These are phyloP conservation scores for Stemphylium vesicarium DNA, from an alignment of 2,329 filamentous ascomycete species.

Conservation along the genomic window DNA sequence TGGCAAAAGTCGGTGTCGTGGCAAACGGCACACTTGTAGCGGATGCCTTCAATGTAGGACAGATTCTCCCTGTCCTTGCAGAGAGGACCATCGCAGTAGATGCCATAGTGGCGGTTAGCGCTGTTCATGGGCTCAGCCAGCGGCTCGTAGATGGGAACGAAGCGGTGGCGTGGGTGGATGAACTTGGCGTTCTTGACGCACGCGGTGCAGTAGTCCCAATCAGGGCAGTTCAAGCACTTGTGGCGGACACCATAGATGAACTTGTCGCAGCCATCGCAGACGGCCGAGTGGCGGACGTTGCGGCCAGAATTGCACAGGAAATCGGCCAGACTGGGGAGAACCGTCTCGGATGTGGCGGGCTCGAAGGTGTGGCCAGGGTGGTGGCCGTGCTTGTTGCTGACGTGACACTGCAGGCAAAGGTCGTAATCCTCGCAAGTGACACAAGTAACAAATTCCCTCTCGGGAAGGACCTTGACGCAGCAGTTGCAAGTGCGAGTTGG, in stretches of 20 bases:
- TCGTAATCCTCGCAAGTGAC: constrained; percentile 86
- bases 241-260: constrained; percentile 87
- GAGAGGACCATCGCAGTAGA: constrained; percentile 93
- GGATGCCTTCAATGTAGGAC: constrained; percentile 76
- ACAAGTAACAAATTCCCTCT: constrained; percentile 86
- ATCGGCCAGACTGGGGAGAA: constrained; percentile 63
- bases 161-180: constrained; percentile 83
- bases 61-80: constrained; percentile 67
- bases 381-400: constrained; percentile 80
- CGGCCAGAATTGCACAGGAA: constrained; percentile 79
- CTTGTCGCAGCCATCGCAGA: constrained; percentile 94
- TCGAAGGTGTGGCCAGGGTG: constrained; percentile 85
- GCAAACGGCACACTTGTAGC: constrained; percentile 98
- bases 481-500: constrained; percentile 74
- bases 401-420: constrained; percentile 83
- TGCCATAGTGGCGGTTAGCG: constrained; percentile 73
- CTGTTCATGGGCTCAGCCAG: constrained; percentile 57
- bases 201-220: constrained; percentile 91
- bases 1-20: constrained; percentile 95
- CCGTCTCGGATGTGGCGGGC: constrained; percentile 68
- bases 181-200: constrained; percentile 72
- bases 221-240: constrained; percentile 96
- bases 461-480: constrained; percentile 73
- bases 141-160: constrained; percentile 84
- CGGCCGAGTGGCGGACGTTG: constrained; percentile 80